A percentile compares a stretch with the other conserved stretches of the same genome.
Conservation (phyloP, 257 asterid genomes). For the Eucommia ulmoides region DNA sequence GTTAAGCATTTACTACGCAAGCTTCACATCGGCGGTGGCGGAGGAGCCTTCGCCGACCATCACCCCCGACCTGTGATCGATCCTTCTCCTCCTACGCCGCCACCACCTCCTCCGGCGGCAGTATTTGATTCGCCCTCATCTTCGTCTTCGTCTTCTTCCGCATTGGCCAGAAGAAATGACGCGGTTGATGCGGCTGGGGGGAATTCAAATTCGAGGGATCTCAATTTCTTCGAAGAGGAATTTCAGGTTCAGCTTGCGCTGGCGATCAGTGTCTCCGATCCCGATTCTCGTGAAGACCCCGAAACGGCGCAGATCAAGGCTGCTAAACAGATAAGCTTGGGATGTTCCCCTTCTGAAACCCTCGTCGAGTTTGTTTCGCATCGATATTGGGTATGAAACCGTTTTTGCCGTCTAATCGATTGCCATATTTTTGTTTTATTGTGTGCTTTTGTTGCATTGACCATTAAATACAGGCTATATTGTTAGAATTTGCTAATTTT, state of each 20-base stretch:
- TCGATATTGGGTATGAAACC: conserved; percentile 63
- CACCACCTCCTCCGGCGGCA: conserved; percentile 9
- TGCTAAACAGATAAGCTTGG: conserved; percentile 91
- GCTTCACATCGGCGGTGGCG: conserved; percentile 71
- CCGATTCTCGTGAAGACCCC: conserved; percentile 55
- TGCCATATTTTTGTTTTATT: not conserved
- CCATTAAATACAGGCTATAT: conserved; percentile 3
- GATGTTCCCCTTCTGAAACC: conserved; percentile 55
- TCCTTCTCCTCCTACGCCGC: conserved; percentile 5
- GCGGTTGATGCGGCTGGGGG: conserved; percentile 3
- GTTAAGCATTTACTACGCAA: conserved; percentile 88
- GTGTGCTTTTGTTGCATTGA: conserved; percentile 1
- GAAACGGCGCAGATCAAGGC: conserved; percentile 81
- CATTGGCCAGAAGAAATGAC: conserved; percentile 6
- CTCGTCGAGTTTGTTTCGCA: conserved; percentile 60
- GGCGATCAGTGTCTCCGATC: conserved; percentile 96
- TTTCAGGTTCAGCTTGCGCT: conserved; percentile 92
- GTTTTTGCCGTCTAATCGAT: not conserved
- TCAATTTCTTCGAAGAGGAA: conserved; percentile 89
- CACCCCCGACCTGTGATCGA: not conserved
- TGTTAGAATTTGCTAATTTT: not conserved
- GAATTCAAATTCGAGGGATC: conserved; percentile 14
- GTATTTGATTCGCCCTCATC: not conserved
- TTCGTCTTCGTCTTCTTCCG: conserved; percentile 10
- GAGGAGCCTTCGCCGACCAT: not conserved